phyloP scores from a whole-genome alignment of 768 basidiomycete species.

The Lentinula sp. region DNA sequence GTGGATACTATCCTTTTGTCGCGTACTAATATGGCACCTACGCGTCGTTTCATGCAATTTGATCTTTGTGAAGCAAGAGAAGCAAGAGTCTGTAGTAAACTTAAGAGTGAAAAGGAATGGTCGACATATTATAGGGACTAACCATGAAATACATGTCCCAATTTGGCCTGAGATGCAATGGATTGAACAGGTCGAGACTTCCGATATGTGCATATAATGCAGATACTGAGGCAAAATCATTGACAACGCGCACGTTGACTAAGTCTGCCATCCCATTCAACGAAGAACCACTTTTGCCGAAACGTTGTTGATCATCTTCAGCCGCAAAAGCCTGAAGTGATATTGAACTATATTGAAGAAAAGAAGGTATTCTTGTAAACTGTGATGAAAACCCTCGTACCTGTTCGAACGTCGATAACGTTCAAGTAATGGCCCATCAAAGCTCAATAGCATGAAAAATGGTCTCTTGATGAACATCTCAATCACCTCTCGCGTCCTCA shows the following conservation, averaged over 20 bases:
- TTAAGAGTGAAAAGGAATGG: neutral
- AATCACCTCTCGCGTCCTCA: conserved; percentile 50
- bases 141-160: conserved; percentile 99
- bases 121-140: conserved; percentile 11
- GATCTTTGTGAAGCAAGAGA: conserved; percentile 84
- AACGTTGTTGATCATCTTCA: conserved; percentile 64
- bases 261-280: conserved; percentile 37
- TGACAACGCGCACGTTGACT: conserved; percentile 56
- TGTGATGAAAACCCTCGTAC: conserved; percentile 24
- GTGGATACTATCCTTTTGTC: conserved; percentile 76
- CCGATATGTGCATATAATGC: conserved; percentile 62
- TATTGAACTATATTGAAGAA: conserved; percentile 10
- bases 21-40: conserved; percentile 89
- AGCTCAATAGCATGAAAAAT: conserved; percentile 78
- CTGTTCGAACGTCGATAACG: conserved; percentile 58
- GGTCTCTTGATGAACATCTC: conserved; percentile 77
- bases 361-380: neutral
- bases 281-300: conserved; percentile 36
- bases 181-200: conserved; percentile 59
- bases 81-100: conserved; percentile 63
- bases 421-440: conserved; percentile 76
- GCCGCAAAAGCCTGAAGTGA: conserved; percentile 71
- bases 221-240: conserved; percentile 51
- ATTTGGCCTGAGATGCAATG: conserved; percentile 73
- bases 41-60: conserved; percentile 96